phyloP scores from a whole-genome alignment of 441 rosid species.

The Melastoma candidum region DNA sequence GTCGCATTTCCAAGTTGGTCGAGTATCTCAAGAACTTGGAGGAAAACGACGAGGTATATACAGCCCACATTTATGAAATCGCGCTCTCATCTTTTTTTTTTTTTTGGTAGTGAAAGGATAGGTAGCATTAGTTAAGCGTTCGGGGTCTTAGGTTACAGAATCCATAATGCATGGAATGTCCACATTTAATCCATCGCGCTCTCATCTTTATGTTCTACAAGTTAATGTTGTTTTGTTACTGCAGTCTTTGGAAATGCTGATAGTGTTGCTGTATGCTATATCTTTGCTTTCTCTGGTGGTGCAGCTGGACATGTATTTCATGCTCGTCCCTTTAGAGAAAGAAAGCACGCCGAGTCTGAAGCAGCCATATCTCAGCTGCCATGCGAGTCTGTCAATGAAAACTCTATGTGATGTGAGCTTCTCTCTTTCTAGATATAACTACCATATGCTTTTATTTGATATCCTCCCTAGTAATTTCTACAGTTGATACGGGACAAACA shows the following conservation, averaged over 20 bases:
- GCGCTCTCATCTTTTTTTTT: too few species aligned
- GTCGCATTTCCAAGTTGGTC: slow-evolving; percentile 46
- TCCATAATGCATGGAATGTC: too few species aligned
- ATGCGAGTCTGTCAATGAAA: slow-evolving; percentile 37
- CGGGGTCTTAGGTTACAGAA: too few species aligned
- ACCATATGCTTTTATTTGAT: too few species aligned
- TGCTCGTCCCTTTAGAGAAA: slow-evolving; percentile 36
- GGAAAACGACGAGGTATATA: slow-evolving; percentile 40
- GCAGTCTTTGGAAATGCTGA: too few species aligned
- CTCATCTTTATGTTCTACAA: too few species aligned
- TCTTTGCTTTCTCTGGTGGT: slow-evolving; percentile 12
- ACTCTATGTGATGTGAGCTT: slow-evolving; percentile 51
- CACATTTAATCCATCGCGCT: too few species aligned
- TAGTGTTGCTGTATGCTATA: not conserved
- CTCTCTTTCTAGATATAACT: slow-evolving; percentile 1
- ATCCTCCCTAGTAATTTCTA: too few species aligned
- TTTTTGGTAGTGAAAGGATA: too few species aligned
- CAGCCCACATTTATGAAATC: too few species aligned
- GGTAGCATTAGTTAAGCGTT: too few species aligned
- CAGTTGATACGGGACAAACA: too few species aligned
- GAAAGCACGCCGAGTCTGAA: slow-evolving; percentile 30
- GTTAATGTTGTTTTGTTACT: not conserved
- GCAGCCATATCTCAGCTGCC: slow-evolving; percentile 48
- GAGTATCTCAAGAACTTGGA: slow-evolving; percentile 47
- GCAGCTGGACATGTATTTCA: slow-evolving; percentile 45